A percentile compares a stretch with the other conserved stretches of the same genome.
Evolutionary conservation across 768 basidiomycete genomes (phyloP).

Genomic region (Russula vinacea): DNA sequence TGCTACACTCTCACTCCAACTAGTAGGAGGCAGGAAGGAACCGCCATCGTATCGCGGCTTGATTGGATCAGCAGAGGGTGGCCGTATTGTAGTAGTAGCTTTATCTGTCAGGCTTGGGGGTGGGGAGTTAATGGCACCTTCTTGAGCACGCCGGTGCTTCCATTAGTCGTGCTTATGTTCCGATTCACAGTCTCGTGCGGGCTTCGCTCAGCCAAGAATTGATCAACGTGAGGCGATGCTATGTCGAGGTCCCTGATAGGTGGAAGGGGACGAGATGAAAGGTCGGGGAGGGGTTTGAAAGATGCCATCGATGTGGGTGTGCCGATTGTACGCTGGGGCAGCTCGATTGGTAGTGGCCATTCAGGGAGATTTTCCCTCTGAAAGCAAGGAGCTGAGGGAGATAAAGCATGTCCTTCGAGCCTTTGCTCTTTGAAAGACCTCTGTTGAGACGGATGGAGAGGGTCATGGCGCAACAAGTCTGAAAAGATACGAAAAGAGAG

Average conservation of each 20-base stretch:
- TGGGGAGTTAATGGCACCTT: slow-evolving; percentile 83
- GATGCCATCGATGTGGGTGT: slow-evolving; percentile 43
- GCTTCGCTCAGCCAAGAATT: slow-evolving; percentile 37
- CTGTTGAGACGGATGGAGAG: slow-evolving; percentile 73
- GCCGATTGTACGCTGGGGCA: slow-evolving; percentile 19
- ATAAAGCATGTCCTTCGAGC: slow-evolving; percentile 38
- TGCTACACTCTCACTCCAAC: slow-evolving; percentile 93
- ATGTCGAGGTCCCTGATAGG: slow-evolving; percentile 42
- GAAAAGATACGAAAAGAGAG: slow-evolving; percentile 21
- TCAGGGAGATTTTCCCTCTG: slow-evolving; percentile 58
- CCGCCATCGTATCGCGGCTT: slow-evolving; percentile 44
- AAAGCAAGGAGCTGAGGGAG: slow-evolving; percentile 27
- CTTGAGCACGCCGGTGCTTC: slow-evolving; percentile 57
- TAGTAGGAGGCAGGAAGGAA: slow-evolving; percentile 71
- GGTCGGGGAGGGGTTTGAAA: slow-evolving; percentile 71
- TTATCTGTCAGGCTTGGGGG: slow-evolving; percentile 59
- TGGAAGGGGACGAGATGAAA: slow-evolving; percentile 49
- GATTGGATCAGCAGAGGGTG: slow-evolving; percentile 57
- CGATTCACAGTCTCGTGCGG: slow-evolving; percentile 44
- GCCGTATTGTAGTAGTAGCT: slow-evolving; percentile 56
- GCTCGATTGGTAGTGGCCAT: slow-evolving; percentile 52
- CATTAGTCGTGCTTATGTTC: slow-evolving; percentile 34
- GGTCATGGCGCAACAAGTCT: slow-evolving; percentile 56
- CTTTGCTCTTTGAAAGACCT: slow-evolving; percentile 59
- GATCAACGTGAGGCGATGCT: slow-evolving; percentile 31